These are phyloP conservation scores for Neofusicoccum laricinum DNA, from an alignment of 2,329 filamentous ascomycete species.

Conservation along the genomic window DNA sequence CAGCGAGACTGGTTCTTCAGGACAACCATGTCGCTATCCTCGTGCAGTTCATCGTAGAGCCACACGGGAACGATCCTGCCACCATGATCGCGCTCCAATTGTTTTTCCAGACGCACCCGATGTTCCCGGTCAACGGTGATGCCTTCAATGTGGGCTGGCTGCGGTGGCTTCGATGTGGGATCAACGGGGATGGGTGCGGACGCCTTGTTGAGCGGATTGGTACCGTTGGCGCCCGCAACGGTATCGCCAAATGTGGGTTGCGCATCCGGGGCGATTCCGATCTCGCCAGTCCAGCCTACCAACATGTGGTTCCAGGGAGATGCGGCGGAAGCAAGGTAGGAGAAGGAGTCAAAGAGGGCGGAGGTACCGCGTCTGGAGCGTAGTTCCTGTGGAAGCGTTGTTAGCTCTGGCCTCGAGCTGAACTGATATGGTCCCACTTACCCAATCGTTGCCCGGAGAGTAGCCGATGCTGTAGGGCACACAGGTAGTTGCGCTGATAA, in stretches of 20 bases:
- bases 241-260: conserved; percentile 24
- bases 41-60: conserved; percentile 75
- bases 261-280: conserved; percentile 35
- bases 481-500: conserved; percentile 63
- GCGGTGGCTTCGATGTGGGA: conserved; percentile 52
- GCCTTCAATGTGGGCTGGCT: conserved; percentile 63
- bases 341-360: conserved; percentile 87
- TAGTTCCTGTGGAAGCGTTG: conserved; percentile 57
- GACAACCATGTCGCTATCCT: conserved; percentile 63
- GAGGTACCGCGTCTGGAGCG: conserved; percentile 80
- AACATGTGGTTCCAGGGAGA: conserved; percentile 88
- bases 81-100: conserved; percentile 68
- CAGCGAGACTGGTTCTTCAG: conserved; percentile 82
- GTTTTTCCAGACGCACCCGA: conserved; percentile 68
- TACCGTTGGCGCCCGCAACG: conserved; percentile 33
- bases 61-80: conserved; percentile 85
- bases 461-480: conserved; percentile 60
- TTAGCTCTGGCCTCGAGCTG: neutral
- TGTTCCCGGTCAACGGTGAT: conserved; percentile 69
- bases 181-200: conserved; percentile 78
- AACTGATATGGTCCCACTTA: conserved; percentile 28
- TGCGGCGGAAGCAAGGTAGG: conserved; percentile 78
- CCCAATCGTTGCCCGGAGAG: conserved; percentile 55
- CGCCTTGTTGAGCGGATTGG: conserved; percentile 66
- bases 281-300: conserved; percentile 91